Evolutionary conservation across 1,284 basidiomycete species (phyloP), one percentile per base, ranked within the genome.

Genomic region (Neolentinus lepideus): DNA sequence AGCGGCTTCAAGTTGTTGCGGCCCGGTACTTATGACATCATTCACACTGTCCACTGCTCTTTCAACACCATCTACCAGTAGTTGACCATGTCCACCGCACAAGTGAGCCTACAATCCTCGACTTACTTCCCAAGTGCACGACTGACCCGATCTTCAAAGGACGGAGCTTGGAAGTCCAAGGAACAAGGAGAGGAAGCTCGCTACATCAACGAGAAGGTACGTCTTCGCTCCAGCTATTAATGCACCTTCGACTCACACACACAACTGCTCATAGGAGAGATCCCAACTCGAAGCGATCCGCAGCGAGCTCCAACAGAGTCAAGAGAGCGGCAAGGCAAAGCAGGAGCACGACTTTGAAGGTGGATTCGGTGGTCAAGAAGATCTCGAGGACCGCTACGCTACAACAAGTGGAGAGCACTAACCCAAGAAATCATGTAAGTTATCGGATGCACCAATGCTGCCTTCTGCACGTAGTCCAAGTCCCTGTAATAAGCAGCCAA

Each of bases 361-460:
- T 43, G 77, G 77, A 16, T 77, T 70, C 57, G 76, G 76, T 24
- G 77, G 76, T 1, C 75, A 75, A 61, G 76, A 77, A 61, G 75
- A 77, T 35, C 66, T 78, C 12, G 74, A 79, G 61, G 77, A 78
- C 63, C 70, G 75, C 31, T 76, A 78, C 56, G 75, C 75, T 2
- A 79, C 75, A 1, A 77, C 77, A 2, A 66, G 65, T 51, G 75
- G 77, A 16, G 76, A 77, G 60, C 75, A 79, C 59, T 54, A 24
- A 48, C 3, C 29, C 29, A 31, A 31, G 29, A 21, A 43, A 16
- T 22, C 26, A n/a, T n/a, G 8, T 35, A 12, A 9, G 26, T 29
- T 21, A 21, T 29, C 21, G 21, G 11, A 52, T 26, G 33, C 25
- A 4, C 29, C 29, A 31, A 31, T 31, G 29, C 29, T n/a, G n/a